phyloP scores from a whole-genome alignment of 257 asterid genomes.

The Lithospermum erythrorhizon region DNA sequence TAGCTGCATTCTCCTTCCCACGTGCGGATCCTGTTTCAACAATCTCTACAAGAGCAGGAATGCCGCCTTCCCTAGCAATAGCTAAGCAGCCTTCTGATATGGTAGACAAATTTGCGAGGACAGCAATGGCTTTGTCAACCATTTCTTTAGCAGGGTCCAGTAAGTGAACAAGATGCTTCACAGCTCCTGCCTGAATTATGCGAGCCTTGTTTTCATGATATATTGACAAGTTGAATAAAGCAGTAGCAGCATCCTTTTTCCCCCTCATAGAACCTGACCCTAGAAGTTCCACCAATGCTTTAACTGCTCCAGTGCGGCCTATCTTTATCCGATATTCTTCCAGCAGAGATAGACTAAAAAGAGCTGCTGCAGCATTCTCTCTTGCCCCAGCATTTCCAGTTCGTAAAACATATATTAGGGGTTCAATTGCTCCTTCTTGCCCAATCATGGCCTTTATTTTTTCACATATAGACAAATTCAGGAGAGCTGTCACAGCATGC shows the following conservation, averaged over 20 bases:
- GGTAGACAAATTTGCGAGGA: conserved; percentile 82
- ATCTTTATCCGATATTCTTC: conserved; percentile 74
- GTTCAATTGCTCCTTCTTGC: conserved; percentile 64
- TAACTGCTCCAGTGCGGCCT: conserved; percentile 81
- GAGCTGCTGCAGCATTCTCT: conserved; percentile 93
- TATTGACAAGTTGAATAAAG: conserved; percentile 72
- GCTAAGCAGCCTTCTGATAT: conserved; percentile 70
- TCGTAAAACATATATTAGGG: conserved; percentile 65
- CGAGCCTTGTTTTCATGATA: conserved; percentile 92
- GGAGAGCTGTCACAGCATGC: conserved; percentile 86
- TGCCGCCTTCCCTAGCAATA: conserved; percentile 80
- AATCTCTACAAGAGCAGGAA: conserved; percentile 69
- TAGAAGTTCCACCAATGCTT: conserved; percentile 70
- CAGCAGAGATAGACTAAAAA: conserved; percentile 77
- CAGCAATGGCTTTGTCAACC: conserved; percentile 92
- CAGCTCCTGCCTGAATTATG: conserved; percentile 85
- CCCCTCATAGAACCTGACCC: conserved; percentile 69
- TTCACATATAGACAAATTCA: conserved; percentile 68
- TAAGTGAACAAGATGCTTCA: conserved; percentile 53
- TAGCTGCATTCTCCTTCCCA: conserved; percentile 94
- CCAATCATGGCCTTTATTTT: conserved; percentile 59
- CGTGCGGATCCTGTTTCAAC: conserved; percentile 72
- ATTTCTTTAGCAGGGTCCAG: conserved; percentile 58
- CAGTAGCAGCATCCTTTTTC: conserved; percentile 93
- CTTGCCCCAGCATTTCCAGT: conserved; percentile 67